Percentiles rank a stretch among this genome's conserved stretches.
These are phyloP conservation scores for Pseudogymnoascus sp. DNA, from an alignment of 2,329 filamentous ascomycete genomes.

Conservation along the genomic window DNA sequence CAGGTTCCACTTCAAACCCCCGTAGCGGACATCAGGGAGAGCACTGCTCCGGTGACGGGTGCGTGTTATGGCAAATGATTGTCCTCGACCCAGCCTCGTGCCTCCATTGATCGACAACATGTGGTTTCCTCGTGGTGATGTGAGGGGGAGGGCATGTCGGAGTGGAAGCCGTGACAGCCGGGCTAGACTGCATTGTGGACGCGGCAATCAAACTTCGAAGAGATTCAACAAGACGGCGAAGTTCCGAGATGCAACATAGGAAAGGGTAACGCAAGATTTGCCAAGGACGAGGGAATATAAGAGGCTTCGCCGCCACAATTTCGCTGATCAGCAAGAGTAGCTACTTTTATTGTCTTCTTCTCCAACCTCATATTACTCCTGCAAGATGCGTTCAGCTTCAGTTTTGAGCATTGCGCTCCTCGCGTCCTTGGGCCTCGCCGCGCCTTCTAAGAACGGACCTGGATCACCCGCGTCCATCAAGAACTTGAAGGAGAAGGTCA, in stretches of 20 bases:
- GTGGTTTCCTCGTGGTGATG: neutral
- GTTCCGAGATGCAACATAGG: neutral
- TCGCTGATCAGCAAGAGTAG: neutral
- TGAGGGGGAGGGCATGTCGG: neutral
- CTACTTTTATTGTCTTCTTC: neutral
- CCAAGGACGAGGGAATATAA: neutral
- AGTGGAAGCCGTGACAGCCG: constrained; percentile 3
- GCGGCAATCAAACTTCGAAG: neutral
- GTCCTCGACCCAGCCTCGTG: neutral
- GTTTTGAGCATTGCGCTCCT: neutral
- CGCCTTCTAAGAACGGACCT: constrained; percentile 10
- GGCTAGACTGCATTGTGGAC: neutral
- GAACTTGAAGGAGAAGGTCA: constrained; percentile 34
- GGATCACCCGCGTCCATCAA: constrained; percentile 26
- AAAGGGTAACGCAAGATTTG: neutral
- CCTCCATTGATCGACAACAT: neutral
- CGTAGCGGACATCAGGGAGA: neutral
- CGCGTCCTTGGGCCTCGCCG: neutral
- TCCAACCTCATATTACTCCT: neutral
- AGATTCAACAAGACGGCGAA: neutral
- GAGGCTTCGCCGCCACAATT: neutral
- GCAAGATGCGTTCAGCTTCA: neutral
- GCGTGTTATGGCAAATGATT: neutral
- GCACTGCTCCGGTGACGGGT: neutral
- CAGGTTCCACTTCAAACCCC: neutral